Percentiles rank a stretch among this genome's conserved stretches.
These are phyloP conservation scores for Fraxinus platypoda DNA, from an alignment of 305 asterid species.

Conservation along the genomic window DNA sequence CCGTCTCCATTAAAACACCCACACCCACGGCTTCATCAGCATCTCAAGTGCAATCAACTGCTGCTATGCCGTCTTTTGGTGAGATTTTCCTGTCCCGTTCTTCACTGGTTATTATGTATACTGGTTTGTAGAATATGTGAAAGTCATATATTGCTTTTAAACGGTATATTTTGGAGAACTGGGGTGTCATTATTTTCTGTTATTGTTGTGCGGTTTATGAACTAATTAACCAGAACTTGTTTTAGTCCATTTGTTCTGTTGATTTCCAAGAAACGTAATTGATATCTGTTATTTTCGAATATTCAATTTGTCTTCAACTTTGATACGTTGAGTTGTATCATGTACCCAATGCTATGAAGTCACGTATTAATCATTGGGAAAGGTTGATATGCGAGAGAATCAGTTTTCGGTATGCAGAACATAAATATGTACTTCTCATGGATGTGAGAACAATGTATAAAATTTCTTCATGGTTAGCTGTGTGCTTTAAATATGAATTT, in stretches of 20 bases:
- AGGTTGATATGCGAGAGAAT: background rate
- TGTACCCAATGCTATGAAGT: background rate
- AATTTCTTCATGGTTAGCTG: background rate
- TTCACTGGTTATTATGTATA: background rate
- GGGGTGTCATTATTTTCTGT: too few relatives aligned
- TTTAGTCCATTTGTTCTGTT: background rate
- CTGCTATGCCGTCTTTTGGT: conserved; percentile 43
- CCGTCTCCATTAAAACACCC: conserved; percentile 15
- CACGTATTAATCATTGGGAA: background rate
- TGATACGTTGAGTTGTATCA: background rate
- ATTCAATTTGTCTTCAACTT: background rate
- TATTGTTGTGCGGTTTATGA: background rate
- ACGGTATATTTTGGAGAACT: background rate
- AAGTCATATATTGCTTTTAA: background rate
- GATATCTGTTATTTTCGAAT: background rate
- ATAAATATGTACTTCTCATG: background rate
- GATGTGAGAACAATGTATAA: background rate
- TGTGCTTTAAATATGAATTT: background rate
- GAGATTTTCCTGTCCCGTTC: background rate
- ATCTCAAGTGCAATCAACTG: conserved; percentile 35
- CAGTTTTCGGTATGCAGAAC: background rate
- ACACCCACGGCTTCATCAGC: conserved; percentile 28
- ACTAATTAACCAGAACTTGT: background rate
- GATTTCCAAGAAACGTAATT: background rate
- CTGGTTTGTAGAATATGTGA: conserved; percentile 7